Base-by-base conservation (phyloP, 2,329 filamentous ascomycete genomes). In the Ophiostoma sp. region DNA sequence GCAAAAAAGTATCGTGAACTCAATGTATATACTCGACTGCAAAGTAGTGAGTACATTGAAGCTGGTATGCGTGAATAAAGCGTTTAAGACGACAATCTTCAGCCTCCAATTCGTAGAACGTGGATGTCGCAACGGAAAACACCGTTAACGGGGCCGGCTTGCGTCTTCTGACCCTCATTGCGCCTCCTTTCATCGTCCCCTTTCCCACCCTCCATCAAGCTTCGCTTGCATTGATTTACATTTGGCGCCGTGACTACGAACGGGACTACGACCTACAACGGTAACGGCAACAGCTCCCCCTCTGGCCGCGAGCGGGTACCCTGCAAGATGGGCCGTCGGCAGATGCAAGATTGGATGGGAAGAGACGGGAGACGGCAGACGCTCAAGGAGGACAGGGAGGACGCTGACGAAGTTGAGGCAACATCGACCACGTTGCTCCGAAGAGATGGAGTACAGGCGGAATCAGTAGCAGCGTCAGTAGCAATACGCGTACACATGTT, bases 291-390 rank as follows among this genome's bases (percentile, higher is more conserved):
- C 39, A 42, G 5, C 12, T 36, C 33, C 33, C 45, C 42, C 28
- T 33, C 59, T 39, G 59, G 7, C n/a, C 8, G 59, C n/a, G 59
- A 63, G 33, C 59, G 33, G 33, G 59, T n/a, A 42, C 8, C 33
- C n/a, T 42, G 19, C 55, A 59, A 31, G 28, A 59, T 63, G 59
- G 19, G 33, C 42, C 59, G 3, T 25, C 61, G 39, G 63, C 63
- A 66, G 63, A 66, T 48, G 39, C 63, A 45, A 45, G 63, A 66
- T 48, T 66, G 63, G 63, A 31, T 12, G 63, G 17, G 5, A 8
- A 25, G 22, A 22, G 22, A 19, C 19, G 48, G 48, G 11, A 52
- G 19, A 52, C 3, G 11, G 48, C 48, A n/a, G n/a, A n/a, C n/a
- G n/a, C n/a, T n/a, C n/a, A n/a, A n/a, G n/a, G n/a, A n/a, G n/a